These are phyloP conservation scores for Trametes polyzona DNA, from an alignment of 1,284 basidiomycete genomes.

Conservation along the genomic window DNA sequence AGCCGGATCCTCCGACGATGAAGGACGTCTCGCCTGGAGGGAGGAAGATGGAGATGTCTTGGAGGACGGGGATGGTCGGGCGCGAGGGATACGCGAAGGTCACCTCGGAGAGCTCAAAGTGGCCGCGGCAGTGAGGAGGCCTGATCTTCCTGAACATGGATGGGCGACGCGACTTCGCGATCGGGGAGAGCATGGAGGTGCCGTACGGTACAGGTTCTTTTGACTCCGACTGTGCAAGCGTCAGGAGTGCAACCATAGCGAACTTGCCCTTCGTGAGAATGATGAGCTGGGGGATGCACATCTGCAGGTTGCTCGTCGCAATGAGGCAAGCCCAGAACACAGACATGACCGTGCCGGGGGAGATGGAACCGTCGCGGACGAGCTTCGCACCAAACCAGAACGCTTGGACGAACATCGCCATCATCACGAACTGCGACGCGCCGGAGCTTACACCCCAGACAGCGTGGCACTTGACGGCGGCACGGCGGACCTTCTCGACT, in stretches of 20 bases:
- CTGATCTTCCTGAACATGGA: constrained; percentile 59
- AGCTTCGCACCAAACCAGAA: constrained; percentile 96
- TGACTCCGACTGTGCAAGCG: constrained; percentile 53
- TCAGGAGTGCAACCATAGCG: constrained; percentile 75
- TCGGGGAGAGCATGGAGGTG: constrained; percentile 22
- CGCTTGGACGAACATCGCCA: constrained; percentile 94
- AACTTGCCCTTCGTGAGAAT: constrained; percentile 86
- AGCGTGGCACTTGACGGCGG: constrained; percentile 60
- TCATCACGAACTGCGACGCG: constrained; percentile 76
- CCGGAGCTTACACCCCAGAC: constrained; percentile 82
- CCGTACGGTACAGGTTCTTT: constrained; percentile 18
- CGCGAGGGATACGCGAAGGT: constrained; percentile 90
- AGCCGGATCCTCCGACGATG: constrained; percentile 90
- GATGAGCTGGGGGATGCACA: constrained; percentile 82
- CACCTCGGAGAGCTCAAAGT: constrained; percentile 78
- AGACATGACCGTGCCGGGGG: constrained; percentile 84
- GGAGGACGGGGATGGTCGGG: constrained; percentile 61
- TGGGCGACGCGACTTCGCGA: constrained; percentile 29
- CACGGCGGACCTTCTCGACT: constrained; percentile 49
- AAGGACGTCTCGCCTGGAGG: constrained; percentile 89
- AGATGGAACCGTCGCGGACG: constrained; percentile 72
- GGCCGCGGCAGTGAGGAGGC: constrained; percentile 68
- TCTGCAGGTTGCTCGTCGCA: constrained; percentile 84
- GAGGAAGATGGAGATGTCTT: constrained; percentile 74
- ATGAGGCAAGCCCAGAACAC: constrained; percentile 98